These are phyloP conservation scores for Aspergillus pseudoglaucus DNA, from an alignment of 2,329 filamentous ascomycete species.

Conservation along the genomic window DNA sequence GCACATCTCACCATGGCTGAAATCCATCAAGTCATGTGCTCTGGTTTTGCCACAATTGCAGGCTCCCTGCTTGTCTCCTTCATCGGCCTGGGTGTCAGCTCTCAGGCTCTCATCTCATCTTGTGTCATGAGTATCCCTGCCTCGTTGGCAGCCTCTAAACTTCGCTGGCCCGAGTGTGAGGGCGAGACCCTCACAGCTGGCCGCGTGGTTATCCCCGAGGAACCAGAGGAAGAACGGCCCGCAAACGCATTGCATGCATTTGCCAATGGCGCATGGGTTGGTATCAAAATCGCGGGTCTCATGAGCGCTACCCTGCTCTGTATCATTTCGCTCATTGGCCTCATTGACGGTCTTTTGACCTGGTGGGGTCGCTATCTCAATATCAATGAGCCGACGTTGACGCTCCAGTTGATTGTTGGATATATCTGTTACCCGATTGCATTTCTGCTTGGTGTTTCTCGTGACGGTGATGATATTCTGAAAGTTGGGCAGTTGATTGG, in stretches of 20 bases:
- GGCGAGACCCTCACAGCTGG: constrained; percentile 72
- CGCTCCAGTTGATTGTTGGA: constrained; percentile 67
- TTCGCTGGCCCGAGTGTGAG: constrained; percentile 83
- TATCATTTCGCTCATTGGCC: constrained; percentile 69
- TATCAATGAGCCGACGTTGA: constrained; percentile 63
- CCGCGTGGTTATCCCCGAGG: constrained; percentile 71
- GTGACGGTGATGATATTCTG: constrained; percentile 56
- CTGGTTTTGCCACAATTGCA: constrained; percentile 86
- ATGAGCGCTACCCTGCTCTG: constrained; percentile 73
- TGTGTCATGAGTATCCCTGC: constrained; percentile 96
- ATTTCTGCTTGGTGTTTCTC: constrained; percentile 73
- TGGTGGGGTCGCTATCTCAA: constrained; percentile 80
- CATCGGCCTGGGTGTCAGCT: constrained; percentile 73
- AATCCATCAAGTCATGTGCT: constrained; percentile 87
- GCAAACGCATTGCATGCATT: constrained; percentile 79
- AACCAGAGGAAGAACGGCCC: constrained; percentile 65
- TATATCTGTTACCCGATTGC: constrained; percentile 73
- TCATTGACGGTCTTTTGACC: constrained; percentile 68
- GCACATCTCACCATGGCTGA: constrained; percentile 79
- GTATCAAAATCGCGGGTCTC: constrained; percentile 80
- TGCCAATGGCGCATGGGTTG: constrained; percentile 76
- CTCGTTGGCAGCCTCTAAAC: constrained; percentile 79
- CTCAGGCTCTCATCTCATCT: constrained; percentile 78
- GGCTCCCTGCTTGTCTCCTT: constrained; percentile 83
- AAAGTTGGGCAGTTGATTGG: constrained; percentile 74